Evolutionary conservation across 176 grass and related monocot genomes (phyloP).

Genomic region (Ensete glaucum): DNA sequence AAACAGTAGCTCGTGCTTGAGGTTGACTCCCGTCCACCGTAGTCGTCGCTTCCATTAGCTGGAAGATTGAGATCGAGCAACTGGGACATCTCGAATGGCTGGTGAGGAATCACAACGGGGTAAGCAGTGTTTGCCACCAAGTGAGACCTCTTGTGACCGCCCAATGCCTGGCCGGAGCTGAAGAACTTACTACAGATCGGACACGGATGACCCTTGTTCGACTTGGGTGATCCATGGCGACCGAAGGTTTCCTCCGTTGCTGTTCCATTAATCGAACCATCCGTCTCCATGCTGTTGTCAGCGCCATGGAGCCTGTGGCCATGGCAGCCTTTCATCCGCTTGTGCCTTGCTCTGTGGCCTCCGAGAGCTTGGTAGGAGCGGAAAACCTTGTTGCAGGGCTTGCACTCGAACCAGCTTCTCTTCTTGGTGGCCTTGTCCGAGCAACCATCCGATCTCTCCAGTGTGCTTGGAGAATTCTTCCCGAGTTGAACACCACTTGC

Average conservation of each 20-base stretch:
- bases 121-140: not conserved
- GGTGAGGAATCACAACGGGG: not conserved
- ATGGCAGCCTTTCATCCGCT: constrained; percentile 8
- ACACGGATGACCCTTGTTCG: constrained; percentile 15
- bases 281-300: not conserved
- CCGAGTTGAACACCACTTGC: not conserved
- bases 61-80: not conserved
- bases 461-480: not conserved
- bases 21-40: not conserved
- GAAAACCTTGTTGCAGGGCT: constrained; percentile 33
- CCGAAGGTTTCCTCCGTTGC: constrained; percentile 14
- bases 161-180: constrained; percentile 23
- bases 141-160: constrained; percentile 36
- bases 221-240: constrained; percentile 21
- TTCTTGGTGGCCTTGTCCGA: not conserved
- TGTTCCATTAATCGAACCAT: constrained; percentile 1
- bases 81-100: not conserved
- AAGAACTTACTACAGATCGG: constrained; percentile 31
- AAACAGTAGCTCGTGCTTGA: not conserved
- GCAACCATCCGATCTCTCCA: too few relatives aligned
- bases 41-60: not conserved
- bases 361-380: constrained; percentile 35
- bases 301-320: constrained; percentile 6
- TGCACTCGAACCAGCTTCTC: constrained; percentile 23
- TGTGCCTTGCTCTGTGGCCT: constrained; percentile 25